Conservation (phyloP, 2,329 filamentous ascomycete genomes). For the Epicoccum sorghinum region DNA sequence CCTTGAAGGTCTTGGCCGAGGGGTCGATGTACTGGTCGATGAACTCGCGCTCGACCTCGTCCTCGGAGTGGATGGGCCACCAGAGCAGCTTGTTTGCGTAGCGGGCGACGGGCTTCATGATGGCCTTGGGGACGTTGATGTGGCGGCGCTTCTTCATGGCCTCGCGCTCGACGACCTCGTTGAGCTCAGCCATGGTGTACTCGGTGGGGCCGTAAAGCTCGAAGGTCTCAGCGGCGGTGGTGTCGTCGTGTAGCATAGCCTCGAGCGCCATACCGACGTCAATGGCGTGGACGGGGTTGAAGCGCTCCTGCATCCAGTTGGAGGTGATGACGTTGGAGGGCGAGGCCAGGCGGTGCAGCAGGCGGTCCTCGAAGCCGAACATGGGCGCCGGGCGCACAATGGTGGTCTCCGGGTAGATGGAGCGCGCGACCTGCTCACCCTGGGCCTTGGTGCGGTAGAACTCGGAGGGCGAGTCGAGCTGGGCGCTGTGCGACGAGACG, state of each 20-base stretch:
- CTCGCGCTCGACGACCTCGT: slow-evolving; percentile 86
- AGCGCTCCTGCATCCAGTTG: slow-evolving; percentile 92
- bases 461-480: slow-evolving; percentile 78
- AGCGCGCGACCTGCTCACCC: slow-evolving; percentile 82
- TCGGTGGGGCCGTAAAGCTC: slow-evolving; percentile 94
- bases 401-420: slow-evolving; percentile 95
- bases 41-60: slow-evolving; percentile 91
- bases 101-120: slow-evolving; percentile 76
- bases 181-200: slow-evolving; percentile 88
- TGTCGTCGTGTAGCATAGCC: slow-evolving; percentile 88
- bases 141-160: slow-evolving; percentile 89
- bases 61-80: slow-evolving; percentile 84
- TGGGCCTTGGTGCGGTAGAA: slow-evolving; percentile 92
- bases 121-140: slow-evolving; percentile 83
- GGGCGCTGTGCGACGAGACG: slow-evolving; percentile 91
- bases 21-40: slow-evolving; percentile 91
- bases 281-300: slow-evolving; percentile 89
- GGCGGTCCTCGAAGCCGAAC: slow-evolving; percentile 93
- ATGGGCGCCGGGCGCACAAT: slow-evolving; percentile 92
- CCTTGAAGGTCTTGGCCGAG: slow-evolving; percentile 92
- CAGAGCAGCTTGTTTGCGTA: slow-evolving; percentile 82
- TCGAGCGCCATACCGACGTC: slow-evolving; percentile 91
- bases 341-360: slow-evolving; percentile 84
- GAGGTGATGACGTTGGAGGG: slow-evolving; percentile 83
- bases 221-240: slow-evolving; percentile 85